Conservation (phyloP, 768 basidiomycete species). For the Phylloporus rhodoxanthus region DNA sequence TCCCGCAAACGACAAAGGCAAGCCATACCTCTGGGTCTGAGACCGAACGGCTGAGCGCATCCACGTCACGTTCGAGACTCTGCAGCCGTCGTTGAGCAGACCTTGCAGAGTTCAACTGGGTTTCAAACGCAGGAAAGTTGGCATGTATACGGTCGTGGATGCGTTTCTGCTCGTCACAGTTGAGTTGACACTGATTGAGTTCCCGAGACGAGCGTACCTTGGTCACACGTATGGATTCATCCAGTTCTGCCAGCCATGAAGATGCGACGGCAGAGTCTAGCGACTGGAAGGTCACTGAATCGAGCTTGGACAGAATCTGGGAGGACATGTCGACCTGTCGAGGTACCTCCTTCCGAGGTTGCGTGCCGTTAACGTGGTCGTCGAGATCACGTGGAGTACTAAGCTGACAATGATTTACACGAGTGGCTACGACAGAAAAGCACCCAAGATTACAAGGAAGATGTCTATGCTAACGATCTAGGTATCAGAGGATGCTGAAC, state of each 20-base stretch:
- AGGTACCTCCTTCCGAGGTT: slow-evolving; percentile 31
- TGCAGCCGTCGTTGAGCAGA: slow-evolving; percentile 57
- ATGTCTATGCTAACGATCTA: slow-evolving; percentile 25
- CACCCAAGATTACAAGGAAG: slow-evolving; percentile 22
- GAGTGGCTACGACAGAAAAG: slow-evolving; percentile 13
- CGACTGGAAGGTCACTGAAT: slow-evolving; percentile 51
- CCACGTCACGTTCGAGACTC: slow-evolving; percentile 48
- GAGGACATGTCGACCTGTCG: slow-evolving; percentile 68
- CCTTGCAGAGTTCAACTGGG: slow-evolving; percentile 55
- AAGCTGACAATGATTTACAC: slow-evolving; percentile 14
- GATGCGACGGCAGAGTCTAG: slow-evolving; percentile 56
- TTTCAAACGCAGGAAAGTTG: slow-evolving; percentile 58
- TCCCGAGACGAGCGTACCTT: slow-evolving; percentile 44
- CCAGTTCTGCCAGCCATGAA: slow-evolving; percentile 69
- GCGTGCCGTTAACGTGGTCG: neutral
- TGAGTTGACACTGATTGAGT: neutral
- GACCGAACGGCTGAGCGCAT: slow-evolving; percentile 44
- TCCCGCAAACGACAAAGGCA: slow-evolving; percentile 1
- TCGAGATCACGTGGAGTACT: slow-evolving; percentile 16
- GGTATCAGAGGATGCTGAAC: slow-evolving; percentile 20
- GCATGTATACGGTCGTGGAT: slow-evolving; percentile 70
- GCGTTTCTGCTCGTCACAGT: slow-evolving; percentile 40
- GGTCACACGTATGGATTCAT: slow-evolving; percentile 62
- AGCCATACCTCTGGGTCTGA: slow-evolving; percentile 54
- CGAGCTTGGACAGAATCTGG: slow-evolving; percentile 62